These are phyloP conservation scores for Rosellinia necatrix DNA, from an alignment of 2,329 filamentous ascomycete species.

Conservation along the genomic window DNA sequence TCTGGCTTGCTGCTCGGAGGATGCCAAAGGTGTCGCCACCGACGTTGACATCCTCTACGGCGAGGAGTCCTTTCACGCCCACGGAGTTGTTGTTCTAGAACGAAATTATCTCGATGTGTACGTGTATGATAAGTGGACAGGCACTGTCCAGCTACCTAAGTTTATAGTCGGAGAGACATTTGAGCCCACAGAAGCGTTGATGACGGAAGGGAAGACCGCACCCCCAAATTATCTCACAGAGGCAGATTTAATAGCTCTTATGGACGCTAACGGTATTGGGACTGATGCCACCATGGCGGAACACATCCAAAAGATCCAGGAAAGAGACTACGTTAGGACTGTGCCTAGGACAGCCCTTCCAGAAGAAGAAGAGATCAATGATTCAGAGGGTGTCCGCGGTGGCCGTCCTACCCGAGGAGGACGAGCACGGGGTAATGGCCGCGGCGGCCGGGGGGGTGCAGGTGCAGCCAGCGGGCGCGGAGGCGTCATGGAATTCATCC, in stretches of 20 bases:
- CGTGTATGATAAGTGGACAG: constrained; percentile 95
- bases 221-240: constrained; percentile 89
- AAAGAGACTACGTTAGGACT: constrained; percentile 81
- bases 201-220: constrained; percentile 88
- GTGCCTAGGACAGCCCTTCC: constrained; percentile 49
- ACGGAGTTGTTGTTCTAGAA: constrained; percentile 82
- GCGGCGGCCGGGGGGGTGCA: constrained; percentile 44
- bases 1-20: constrained; percentile 92
- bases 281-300: constrained; percentile 99
- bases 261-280: constrained; percentile 98
- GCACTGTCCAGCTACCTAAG: constrained; percentile 77
- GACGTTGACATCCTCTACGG: constrained; percentile 86
- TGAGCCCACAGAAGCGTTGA: constrained; percentile 84
- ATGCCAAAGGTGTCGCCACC: constrained; percentile 84
- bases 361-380: constrained; percentile 46
- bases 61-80: constrained; percentile 78
- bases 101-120: constrained; percentile 96
- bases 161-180: constrained; percentile 83
- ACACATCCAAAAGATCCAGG: constrained; percentile 94
- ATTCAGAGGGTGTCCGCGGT: constrained; percentile 47
- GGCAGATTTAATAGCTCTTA: constrained; percentile 90
- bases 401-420: constrained; percentile 56
- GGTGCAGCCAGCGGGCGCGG: constrained; percentile 48
- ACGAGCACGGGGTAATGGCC: constrained; percentile 51
- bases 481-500: constrained; percentile 83